These are phyloP conservation scores for Talaromyces sp. DNA, from an alignment of 2,329 filamentous ascomycete genomes.

Conservation along the genomic window DNA sequence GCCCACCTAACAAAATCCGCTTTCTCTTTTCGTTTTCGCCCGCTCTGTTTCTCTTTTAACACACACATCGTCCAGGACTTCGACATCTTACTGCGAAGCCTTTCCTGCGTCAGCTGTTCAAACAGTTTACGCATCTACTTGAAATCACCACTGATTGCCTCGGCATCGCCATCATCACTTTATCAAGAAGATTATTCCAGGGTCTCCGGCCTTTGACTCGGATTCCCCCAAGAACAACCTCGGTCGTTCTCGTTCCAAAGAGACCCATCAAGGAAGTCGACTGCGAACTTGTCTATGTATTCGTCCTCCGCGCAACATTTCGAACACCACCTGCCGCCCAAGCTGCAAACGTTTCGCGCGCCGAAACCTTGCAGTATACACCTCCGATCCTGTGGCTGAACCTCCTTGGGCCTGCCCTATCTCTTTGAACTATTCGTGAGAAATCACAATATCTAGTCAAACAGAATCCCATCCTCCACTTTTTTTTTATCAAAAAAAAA, in stretches of 20 bases:
- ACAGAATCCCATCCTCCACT: slow-evolving; percentile 11
- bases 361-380: slow-evolving; percentile 90
- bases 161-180: slow-evolving; percentile 27
- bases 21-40: slow-evolving; percentile 20
- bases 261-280: slow-evolving; percentile 37
- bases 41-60: slow-evolving; percentile 22
- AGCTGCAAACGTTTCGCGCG: slow-evolving; percentile 96
- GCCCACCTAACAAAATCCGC: slow-evolving; percentile 27
- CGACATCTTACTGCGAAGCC: slow-evolving; percentile 18
- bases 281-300: slow-evolving; percentile 85
- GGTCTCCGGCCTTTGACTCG: slow-evolving; percentile 28
- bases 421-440: slow-evolving; percentile 29
- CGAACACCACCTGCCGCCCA: slow-evolving; percentile 89
- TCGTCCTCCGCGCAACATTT: slow-evolving; percentile 93
- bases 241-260: slow-evolving; percentile 38
- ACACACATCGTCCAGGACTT: slow-evolving; percentile 19
- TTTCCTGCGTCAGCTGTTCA: slow-evolving; percentile 22
- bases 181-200: slow-evolving; percentile 10
- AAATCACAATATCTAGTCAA: slow-evolving; percentile 39
- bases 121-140: slow-evolving; percentile 19
- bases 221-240: slow-evolving; percentile 33
- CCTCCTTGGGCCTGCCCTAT: slow-evolving; percentile 29
- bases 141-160: slow-evolving; percentile 9
- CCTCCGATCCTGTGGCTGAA: slow-evolving; percentile 91
- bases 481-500: slow-evolving; percentile 16